These are phyloP conservation scores for Candida cerambycidarum DNA, from an alignment of 805 yeast genomes.

Conservation along the genomic window DNA sequence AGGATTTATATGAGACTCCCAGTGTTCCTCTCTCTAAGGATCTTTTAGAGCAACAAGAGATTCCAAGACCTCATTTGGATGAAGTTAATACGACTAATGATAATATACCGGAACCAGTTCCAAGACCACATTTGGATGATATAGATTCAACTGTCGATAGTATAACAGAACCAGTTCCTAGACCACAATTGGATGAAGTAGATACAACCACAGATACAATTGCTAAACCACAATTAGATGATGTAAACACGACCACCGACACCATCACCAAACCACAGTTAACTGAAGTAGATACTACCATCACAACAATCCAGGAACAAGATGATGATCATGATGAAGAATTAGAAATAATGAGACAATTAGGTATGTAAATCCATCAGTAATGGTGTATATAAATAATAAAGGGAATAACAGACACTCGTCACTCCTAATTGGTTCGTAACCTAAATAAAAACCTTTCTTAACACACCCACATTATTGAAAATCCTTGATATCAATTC, in stretches of 20 bases:
- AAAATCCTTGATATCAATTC: slow-evolving; percentile 45
- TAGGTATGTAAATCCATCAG: slow-evolving; percentile 23
- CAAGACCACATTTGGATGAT: neutral
- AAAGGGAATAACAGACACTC: too few species aligned
- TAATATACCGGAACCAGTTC: neutral
- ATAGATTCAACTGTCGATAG: neutral
- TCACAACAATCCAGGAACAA: neutral
- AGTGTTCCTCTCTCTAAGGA: too few species aligned
- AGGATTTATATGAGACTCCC: slow-evolving; percentile 15
- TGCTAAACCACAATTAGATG: neutral
- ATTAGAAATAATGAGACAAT: slow-evolving; percentile 38
- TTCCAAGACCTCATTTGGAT: too few species aligned
- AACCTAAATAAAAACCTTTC: slow-evolving; percentile 28
- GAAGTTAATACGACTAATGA: too few species aligned
- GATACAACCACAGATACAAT: neutral
- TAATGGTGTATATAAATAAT: too few species aligned
- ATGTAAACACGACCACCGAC: neutral
- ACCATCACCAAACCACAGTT: neutral
- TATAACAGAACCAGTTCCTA: neutral
- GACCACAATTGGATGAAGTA: slow-evolving; percentile 1
- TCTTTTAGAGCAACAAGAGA: too few species aligned
- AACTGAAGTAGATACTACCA: neutral
- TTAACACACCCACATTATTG: slow-evolving; percentile 46
- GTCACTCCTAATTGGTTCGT: neutral
- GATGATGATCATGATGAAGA: slow-evolving; percentile 28